These are phyloP conservation scores for Raphanus hybrid DNA, from an alignment of 441 rosid species.

Conservation along the genomic window DNA sequence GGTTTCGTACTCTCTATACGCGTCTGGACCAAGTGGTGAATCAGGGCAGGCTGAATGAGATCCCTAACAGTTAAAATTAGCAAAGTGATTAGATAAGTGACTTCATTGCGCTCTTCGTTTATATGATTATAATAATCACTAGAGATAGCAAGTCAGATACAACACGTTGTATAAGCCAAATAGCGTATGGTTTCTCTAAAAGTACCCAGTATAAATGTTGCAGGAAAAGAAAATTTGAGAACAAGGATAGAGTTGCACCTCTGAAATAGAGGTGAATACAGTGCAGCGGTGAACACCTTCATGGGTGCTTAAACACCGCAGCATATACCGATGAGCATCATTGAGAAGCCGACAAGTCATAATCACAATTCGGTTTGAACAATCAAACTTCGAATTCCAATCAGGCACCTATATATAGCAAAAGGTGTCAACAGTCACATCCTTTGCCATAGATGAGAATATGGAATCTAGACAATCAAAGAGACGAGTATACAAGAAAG, in stretches of 20 bases:
- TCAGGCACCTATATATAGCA: conserved; percentile 54
- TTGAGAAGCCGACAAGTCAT: conserved; percentile 83
- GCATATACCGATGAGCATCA: conserved; percentile 89
- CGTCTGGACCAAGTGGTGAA: conserved; percentile 96
- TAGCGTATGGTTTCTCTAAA: neutral
- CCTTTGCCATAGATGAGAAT: neutral
- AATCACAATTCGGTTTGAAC: conserved; percentile 61
- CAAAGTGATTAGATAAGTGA: neutral
- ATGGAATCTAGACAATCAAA: neutral
- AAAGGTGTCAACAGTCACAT: conserved; percentile 24
- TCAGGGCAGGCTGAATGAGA: conserved; percentile 85
- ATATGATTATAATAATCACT: neutral
- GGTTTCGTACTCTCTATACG: conserved; percentile 83
- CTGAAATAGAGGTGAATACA: conserved; percentile 82
- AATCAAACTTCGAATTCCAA: conserved; percentile 65
- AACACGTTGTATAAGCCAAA: conserved; percentile 18
- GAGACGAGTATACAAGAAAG: conserved; percentile 4
- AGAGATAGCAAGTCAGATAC: conserved; percentile 9
- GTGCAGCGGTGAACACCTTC: conserved; percentile 57
- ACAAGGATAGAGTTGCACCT: conserved; percentile 56
- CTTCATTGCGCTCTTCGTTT: neutral
- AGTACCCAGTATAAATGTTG: too few relatives aligned
- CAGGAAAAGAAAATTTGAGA: conserved; percentile 2
- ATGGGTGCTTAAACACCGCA: conserved; percentile 78
- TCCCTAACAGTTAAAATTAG: conserved; percentile 48